phyloP scores from a whole-genome alignment of 352 stramenopile species.

The Phytophthora uliginosa region DNA sequence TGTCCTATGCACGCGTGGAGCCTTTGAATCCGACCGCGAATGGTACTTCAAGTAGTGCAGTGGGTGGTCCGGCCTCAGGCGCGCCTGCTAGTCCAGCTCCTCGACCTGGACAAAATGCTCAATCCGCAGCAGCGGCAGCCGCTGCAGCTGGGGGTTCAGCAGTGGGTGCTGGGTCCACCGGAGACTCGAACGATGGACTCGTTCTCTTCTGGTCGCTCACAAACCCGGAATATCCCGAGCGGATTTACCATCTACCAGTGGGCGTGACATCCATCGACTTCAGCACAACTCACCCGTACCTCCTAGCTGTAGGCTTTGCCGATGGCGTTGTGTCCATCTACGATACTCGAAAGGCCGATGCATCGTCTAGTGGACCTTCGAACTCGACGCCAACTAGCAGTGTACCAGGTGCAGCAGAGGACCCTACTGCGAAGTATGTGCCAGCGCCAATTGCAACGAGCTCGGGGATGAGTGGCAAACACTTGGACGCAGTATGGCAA shows the following conservation, averaged over 20 bases:
- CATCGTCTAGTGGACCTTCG: not conserved
- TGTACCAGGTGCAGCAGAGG: not conserved
- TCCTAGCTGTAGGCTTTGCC: conserved; percentile 91
- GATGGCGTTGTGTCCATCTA: conserved; percentile 94
- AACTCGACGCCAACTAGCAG: conserved; percentile 10
- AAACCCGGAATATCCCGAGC: conserved; percentile 93
- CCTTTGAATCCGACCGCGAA: not conserved
- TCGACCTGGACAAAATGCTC: conserved; percentile 17
- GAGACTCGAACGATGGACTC: conserved; percentile 57
- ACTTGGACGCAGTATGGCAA: conserved; percentile 94
- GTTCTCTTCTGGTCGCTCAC: conserved; percentile 96
- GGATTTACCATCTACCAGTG: conserved; percentile 82
- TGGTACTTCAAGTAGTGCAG: not conserved
- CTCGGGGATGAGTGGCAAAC: conserved; percentile 70
- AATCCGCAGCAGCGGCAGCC: conserved; percentile 8
- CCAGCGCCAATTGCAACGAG: conserved; percentile 68
- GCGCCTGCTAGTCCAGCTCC: conserved; percentile 4
- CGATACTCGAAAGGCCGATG: conserved; percentile 86
- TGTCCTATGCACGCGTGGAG: conserved; percentile 77
- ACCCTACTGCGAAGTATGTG: conserved; percentile 10
- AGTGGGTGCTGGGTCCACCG: conserved; percentile 1
- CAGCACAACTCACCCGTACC: conserved; percentile 83
- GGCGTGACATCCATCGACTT: conserved; percentile 94
- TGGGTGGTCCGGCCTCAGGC: not conserved
- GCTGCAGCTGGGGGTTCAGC: conserved; percentile 11